These are phyloP conservation scores for Magnaporthiopsis incrustans DNA, from an alignment of 2,329 filamentous ascomycete species.

Conservation along the genomic window DNA sequence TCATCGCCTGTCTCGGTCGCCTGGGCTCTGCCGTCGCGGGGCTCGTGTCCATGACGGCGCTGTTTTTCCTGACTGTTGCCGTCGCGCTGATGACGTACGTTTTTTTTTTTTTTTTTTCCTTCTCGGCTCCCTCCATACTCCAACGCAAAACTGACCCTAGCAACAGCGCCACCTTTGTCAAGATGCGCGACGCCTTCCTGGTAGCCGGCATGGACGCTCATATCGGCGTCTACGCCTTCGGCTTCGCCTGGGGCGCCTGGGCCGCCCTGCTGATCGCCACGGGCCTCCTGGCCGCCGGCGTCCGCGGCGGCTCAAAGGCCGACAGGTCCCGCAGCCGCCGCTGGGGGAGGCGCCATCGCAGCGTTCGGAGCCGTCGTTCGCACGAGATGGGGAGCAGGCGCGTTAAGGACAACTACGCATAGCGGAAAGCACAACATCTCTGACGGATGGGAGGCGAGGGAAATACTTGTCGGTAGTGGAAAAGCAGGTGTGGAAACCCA, in stretches of 20 bases:
- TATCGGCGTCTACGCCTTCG: slow-evolving; percentile 63
- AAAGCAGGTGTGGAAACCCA: background rate
- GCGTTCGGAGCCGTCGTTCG: slow-evolving; percentile 43
- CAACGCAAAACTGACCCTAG: background rate
- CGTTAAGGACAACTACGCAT: slow-evolving; percentile 65
- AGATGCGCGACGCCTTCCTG: slow-evolving; percentile 60
- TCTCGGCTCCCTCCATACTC: background rate
- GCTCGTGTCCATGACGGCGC: slow-evolving; percentile 46
- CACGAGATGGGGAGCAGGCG: slow-evolving; percentile 35
- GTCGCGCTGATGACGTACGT: slow-evolving; percentile 70
- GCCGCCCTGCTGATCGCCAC: slow-evolving; percentile 58
- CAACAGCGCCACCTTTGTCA: slow-evolving; percentile 54
- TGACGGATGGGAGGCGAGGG: no score
- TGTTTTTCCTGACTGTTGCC: slow-evolving; percentile 62
- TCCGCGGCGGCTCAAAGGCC: slow-evolving; percentile 36
- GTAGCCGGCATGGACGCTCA: slow-evolving; percentile 44
- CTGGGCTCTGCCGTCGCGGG: slow-evolving; percentile 61
- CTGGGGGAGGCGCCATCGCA: slow-evolving; percentile 38
- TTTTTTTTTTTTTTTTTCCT: slow-evolving; percentile 4
- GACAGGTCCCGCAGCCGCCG: slow-evolving; percentile 21
- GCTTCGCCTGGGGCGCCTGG: slow-evolving; percentile 68
- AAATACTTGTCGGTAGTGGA: no score
- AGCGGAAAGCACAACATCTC: no score
- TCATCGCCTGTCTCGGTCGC: slow-evolving; percentile 63
- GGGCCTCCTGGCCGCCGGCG: slow-evolving; percentile 59